Evolutionary conservation across 2,329 filamentous ascomycete genomes (phyloP), one percentile per base, ranked within the genome.

Genomic region (Exserohilum rostratum): DNA sequence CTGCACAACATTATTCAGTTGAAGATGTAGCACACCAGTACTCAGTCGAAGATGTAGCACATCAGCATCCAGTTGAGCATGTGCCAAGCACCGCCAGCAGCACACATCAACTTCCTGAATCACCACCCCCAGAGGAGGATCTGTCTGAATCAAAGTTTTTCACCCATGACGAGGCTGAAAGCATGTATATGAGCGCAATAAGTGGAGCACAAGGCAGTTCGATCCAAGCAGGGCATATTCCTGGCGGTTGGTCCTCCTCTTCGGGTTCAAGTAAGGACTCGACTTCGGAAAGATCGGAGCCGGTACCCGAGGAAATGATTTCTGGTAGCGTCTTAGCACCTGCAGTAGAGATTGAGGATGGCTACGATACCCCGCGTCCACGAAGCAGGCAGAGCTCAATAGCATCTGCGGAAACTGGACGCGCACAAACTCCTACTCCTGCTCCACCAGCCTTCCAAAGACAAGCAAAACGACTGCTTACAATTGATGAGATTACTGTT

Each of bases 151-250:
- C 90, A 5, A 87, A 85, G 35, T 68, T 92, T 1, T 93, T 90
- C 67, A 91, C 85, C 31, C 89, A 91, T 54, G 89, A 91, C 57
- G 90, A 93, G 58, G 90, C 90, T 0, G 87, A 91, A 68, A 95
- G 91, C 71, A 90, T 96, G 87, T 96, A 95, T 65, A 88, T 92
- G 87, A 93, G 86, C 67, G 85, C 83, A 10, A 77, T 86, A 50
- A 85, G 82, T 53, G 74, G 76, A 33, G 70, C 69, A 9, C 70
- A 73, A 20, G 56, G 46, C 2, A 47, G 51, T 34, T 53, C 62
- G 9, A 64, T 65, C 20, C 63, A 59, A 27, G 46, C 52, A 5
- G 55, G 50, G 22, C 58, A 70, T 34, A 61, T 80, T 38, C 78
- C 78, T 22, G 79, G 78, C 20, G 76, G 73, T 7, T 80, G 79